Evolutionary conservation across 2,329 filamentous ascomycete genomes (phyloP).

Genomic region (Neonectria ditissima): DNA sequence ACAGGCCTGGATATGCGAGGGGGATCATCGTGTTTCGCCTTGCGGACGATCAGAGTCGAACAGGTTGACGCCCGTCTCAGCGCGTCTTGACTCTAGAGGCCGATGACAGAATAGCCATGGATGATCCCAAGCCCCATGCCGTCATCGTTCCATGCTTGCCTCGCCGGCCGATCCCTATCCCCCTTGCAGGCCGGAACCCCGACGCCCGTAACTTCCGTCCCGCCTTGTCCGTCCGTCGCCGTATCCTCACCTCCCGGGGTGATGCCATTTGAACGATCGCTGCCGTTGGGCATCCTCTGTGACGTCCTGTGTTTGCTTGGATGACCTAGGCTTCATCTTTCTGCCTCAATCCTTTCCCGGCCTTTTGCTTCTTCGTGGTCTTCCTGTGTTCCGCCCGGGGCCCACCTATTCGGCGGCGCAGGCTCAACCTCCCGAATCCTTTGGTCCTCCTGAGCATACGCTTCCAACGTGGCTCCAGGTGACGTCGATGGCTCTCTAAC

Average conservation of each 20-base stretch:
- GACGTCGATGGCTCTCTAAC: constrained; percentile 3
- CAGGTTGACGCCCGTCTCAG: not conserved
- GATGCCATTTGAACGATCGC: constrained; percentile 14
- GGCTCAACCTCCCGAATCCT: not conserved
- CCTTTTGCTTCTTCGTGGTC: not conserved
- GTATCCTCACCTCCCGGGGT: not conserved
- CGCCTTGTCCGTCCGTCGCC: not conserved
- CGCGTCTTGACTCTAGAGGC: not conserved
- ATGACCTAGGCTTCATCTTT: not conserved
- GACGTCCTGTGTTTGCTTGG: not conserved
- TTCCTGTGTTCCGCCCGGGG: not conserved
- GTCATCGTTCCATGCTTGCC: not conserved
- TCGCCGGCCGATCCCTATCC: not conserved
- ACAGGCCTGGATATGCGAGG: not conserved
- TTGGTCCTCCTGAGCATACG: too few species aligned
- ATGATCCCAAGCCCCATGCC: not conserved
- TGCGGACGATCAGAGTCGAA: not conserved
- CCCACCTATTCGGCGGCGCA: not conserved
- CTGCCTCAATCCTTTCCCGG: not conserved
- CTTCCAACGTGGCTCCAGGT: constrained; percentile 6
- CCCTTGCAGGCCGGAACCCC: not conserved
- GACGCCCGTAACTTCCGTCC: not conserved
- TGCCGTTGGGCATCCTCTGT: not conserved
- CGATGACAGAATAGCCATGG: not conserved
- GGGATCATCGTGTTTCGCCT: constrained; percentile 6